Evolutionary conservation across 78 protist genomes (phyloP), one percentile per base, ranked within the genome.

Genomic region (Dictyostelium purpureum): DNA sequence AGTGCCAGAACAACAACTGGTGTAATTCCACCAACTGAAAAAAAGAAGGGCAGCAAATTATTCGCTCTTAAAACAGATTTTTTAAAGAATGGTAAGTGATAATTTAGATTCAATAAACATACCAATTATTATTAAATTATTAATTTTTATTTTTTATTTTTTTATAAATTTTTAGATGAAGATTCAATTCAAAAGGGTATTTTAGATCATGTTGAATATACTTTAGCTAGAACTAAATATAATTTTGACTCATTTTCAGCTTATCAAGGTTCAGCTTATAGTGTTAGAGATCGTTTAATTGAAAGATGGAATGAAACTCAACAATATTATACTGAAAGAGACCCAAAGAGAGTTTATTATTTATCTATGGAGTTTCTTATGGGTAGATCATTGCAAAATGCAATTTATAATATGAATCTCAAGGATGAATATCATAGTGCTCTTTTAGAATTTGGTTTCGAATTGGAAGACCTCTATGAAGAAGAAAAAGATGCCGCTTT

Each of bases 401-500:
- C 97, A 18, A 69, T 96, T 66, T 40, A 87, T 63, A 96, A 97
- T 83, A 80, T 97, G 76, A 91, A 85, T 61, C 52, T 97, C 4
- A 71, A 76, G 9, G 88, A 77, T 31, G 87, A 88, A 51, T 96
- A 95, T 88, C 94, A 83, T 66, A 78, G 42, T 47, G 96, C 97
- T 6, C 77, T 96, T 4, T 35, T 35, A 28, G 94, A 91, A 51
- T 82, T 96, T 37, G 97, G 96, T 6, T 77, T 63, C 52, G 65
- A 67, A 38, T 59, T 94, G 38, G 98, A 96, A 54, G 94, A 90
- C 10, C 81, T 97, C 59, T 88, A 93, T 12, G 96, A 87, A 81
- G 89, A 96, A 83, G 99, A 98, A 90, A 81, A 77, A 28, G 99
- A 98, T 56, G 99, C 99, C 0, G 99, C 98, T 18, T 97, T 98